Evolutionary conservation across 495 filamentous ascomycete species (phyloP).

Genomic region (Penicillium mononematosum): DNA sequence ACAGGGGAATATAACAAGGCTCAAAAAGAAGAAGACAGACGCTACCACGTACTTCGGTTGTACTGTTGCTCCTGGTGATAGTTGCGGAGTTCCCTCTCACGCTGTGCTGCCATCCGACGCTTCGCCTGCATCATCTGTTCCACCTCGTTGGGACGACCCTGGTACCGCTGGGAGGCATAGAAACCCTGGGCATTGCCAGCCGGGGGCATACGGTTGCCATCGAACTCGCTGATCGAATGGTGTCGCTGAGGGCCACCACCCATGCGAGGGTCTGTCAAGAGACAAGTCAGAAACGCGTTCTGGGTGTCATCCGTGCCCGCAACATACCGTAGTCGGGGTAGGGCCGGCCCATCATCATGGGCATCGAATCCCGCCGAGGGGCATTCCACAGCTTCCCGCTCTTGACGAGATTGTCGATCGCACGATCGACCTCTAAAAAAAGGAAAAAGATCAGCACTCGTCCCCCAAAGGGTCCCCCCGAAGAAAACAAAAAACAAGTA

Average conservation of each 20-base stretch:
- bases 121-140: constrained; percentile 99
- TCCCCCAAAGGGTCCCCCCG: not conserved
- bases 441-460: constrained; percentile 23
- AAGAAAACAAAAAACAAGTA: not conserved
- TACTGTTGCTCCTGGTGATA: constrained; percentile 99
- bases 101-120: constrained; percentile 95
- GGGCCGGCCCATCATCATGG: constrained; percentile 62
- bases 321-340: constrained; percentile 59
- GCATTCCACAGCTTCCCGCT: constrained; percentile 88
- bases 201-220: constrained; percentile 68
- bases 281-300: constrained; percentile 28
- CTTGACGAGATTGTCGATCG: constrained; percentile 91
- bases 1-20: constrained; percentile 38
- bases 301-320: constrained; percentile 17
- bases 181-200: constrained; percentile 85
- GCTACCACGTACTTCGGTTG: constrained; percentile 85
- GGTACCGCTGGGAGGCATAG: constrained; percentile 90
- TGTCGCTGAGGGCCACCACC: constrained; percentile 57
- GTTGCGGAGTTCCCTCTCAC: constrained; percentile 98
- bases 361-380: constrained; percentile 83
- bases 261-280: constrained; percentile 51
- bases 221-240: constrained; percentile 87
- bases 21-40: constrained; percentile 35
- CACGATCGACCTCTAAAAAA: constrained; percentile 87
- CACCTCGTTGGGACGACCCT: constrained; percentile 88